Percentiles rank a stretch among this genome's conserved stretches.
These are phyloP conservation scores for Corchorus capsularis DNA, from an alignment of 345 rosid genomes.

Conservation along the genomic window DNA sequence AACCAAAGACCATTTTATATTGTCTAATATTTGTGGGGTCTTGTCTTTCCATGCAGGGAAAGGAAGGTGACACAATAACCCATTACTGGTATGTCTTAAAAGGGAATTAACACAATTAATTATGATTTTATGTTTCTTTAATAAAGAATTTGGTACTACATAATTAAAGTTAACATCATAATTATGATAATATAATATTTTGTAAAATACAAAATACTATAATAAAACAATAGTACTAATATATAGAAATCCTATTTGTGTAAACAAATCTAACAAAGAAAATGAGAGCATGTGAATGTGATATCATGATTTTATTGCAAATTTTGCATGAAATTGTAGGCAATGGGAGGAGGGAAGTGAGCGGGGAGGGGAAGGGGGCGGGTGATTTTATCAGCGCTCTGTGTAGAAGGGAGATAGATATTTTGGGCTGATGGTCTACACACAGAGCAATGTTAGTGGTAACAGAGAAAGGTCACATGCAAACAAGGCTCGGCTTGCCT, in stretches of 20 bases:
- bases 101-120: neutral
- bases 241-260: neutral
- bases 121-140: too few relatives aligned
- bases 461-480: constrained; percentile 23
- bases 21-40: neutral
- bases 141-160: neutral
- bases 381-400: neutral
- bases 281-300: neutral
- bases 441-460: constrained; percentile 18
- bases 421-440: constrained; percentile 6
- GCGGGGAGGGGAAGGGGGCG: neutral
- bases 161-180: neutral
- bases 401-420: neutral
- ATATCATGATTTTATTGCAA: neutral
- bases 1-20: neutral
- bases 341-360: too few relatives aligned
- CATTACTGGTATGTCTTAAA: neutral
- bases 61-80: too few relatives aligned
- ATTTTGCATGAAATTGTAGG: neutral
- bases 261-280: neutral
- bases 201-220: neutral
- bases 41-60: neutral
- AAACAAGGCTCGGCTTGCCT: neutral
- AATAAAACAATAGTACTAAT: too few relatives aligned
- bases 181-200: neutral